Base-by-base conservation (phyloP, 2,329 filamentous ascomycete species). In the Knoxdaviesia capensis region DNA sequence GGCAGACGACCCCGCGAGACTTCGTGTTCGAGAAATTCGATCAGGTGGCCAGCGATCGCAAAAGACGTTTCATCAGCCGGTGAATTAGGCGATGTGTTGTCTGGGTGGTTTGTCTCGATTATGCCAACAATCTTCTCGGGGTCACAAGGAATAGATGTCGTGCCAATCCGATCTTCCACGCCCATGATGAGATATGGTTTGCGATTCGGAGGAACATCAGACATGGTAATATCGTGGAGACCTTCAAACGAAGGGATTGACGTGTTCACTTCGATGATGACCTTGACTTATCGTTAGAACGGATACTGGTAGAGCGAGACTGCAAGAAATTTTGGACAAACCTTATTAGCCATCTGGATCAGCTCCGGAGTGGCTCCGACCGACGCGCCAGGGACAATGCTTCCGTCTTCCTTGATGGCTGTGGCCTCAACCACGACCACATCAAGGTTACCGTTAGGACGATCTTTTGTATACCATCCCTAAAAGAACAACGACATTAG, bases 231-330 rank as follows among this genome's bases (percentile, higher is more conserved):
- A 53, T 93, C 86, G 66, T 93, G 85, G 11, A 93, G 71, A 41
- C 84, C 86, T 57, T 90, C 80, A 53, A 93, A 87, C 37, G 75
- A 84, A 5, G 85, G 85, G 41, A 82, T 73, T 1, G 84, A 66
- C 0, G 86, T 93, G 66, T 93, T 93, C 61, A 93, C 80, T 63
- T 93, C 85, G 54, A 93, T 83, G 54, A 93, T 85, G 60, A 93
- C 74, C 71, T 68, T 34, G 38, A 38, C 10, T 7, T 31, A 31
- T 10, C 11, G 11, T 40, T 5, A 32, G 38, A 8, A 33, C 8
- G 6, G 37, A 29, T 31, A 42, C 36, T 2, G 35, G 33, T 41
- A 42, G 34, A 31, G 38, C 39, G 10, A 20, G n/a, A 3, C 9
- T 33, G 36, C n/a, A 6, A 34, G 39, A 35, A 11, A 35, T 9